A percentile compares a stretch with the other conserved stretches of the same genome.
phyloP scores from a whole-genome alignment of 164 flowering plant species.

The Paratinospora sagittata region DNA sequence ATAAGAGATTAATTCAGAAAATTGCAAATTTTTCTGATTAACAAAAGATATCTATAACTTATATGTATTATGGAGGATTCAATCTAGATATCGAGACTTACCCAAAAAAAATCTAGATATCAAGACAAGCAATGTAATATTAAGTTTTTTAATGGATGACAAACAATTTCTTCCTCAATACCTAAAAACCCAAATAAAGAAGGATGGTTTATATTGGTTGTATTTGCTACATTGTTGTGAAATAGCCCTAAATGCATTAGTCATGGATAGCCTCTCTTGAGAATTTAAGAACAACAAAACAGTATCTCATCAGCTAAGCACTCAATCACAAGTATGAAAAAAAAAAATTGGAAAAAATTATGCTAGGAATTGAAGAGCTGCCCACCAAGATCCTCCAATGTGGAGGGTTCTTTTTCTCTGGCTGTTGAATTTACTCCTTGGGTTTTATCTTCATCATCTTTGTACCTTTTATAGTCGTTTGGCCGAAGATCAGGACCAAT shows the following conservation, averaged over 20 bases:
- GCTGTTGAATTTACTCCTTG: conserved; percentile 15
- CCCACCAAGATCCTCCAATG: conserved; percentile 83
- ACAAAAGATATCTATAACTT: no score
- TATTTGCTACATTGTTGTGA: not conserved
- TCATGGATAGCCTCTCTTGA: not conserved
- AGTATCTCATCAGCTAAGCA: not conserved
- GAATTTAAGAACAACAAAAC: not conserved
- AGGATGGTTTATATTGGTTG: no score
- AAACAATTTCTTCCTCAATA: not conserved
- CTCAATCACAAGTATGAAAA: not conserved
- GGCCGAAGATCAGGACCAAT: conserved; percentile 88
- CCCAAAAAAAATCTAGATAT: not conserved
- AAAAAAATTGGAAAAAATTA: not conserved
- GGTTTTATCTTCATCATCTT: conserved; percentile 23
- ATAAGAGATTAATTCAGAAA: not conserved
- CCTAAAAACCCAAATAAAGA: no score
- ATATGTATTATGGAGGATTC: no score
- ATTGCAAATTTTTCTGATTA: not conserved
- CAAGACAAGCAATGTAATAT: not conserved
- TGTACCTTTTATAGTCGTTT: conserved; percentile 48
- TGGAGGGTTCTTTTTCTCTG: conserved; percentile 58
- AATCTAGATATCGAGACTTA: no score
- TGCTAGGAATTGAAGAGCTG: not conserved
- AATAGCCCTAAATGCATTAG: not conserved
- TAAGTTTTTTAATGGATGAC: not conserved